Evolutionary conservation across 1,139 yeast genomes (phyloP).

Genomic region (Geotrichum klebahnii): DNA sequence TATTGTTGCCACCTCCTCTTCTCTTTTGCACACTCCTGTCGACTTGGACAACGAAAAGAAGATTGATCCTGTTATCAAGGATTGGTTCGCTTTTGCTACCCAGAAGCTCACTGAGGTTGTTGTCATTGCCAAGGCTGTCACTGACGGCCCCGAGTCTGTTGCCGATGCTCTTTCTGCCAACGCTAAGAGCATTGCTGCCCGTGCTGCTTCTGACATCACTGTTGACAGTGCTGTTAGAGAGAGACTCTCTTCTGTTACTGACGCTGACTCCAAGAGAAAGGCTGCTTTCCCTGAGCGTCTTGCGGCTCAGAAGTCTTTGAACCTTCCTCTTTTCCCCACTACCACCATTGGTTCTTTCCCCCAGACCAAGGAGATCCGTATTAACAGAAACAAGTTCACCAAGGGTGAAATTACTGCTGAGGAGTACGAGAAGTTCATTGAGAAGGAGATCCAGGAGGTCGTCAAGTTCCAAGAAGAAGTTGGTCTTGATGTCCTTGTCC

Average conservation of each 20-base stretch:
- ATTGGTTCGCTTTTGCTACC: slow-evolving; percentile 97
- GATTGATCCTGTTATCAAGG: slow-evolving; percentile 84
- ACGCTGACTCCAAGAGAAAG: slow-evolving; percentile 66
- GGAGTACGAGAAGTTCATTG: slow-evolving; percentile 92
- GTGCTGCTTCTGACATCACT: slow-evolving; percentile 82
- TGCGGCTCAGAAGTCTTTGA: slow-evolving; percentile 83
- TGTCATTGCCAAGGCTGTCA: slow-evolving; percentile 78
- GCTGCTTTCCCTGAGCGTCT: slow-evolving; percentile 83
- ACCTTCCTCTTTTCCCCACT: slow-evolving; percentile 98
- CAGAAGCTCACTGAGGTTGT: slow-evolving; percentile 93
- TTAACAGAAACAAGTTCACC: slow-evolving; percentile 95
- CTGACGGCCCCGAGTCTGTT: slow-evolving; percentile 52
- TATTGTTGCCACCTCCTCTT: slow-evolving; percentile 90
- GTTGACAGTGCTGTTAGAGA: slow-evolving; percentile 86
- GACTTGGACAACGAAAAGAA: slow-evolving; percentile 88
- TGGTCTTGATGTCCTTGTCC: slow-evolving; percentile 95
- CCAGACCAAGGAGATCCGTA: slow-evolving; percentile 97
- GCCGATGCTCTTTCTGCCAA: slow-evolving; percentile 66
- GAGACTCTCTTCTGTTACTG: slow-evolving; percentile 79
- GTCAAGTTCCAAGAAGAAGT: slow-evolving; percentile 98
- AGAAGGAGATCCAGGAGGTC: slow-evolving; percentile 91
- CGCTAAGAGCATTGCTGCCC: slow-evolving; percentile 79
- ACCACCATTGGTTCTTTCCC: slow-evolving; percentile 99
- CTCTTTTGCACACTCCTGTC: slow-evolving; percentile 97
- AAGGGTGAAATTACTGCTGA: slow-evolving; percentile 94